Base-by-base conservation (phyloP, 2,329 filamentous ascomycete species). In the Pezicula neosporulosa region DNA sequence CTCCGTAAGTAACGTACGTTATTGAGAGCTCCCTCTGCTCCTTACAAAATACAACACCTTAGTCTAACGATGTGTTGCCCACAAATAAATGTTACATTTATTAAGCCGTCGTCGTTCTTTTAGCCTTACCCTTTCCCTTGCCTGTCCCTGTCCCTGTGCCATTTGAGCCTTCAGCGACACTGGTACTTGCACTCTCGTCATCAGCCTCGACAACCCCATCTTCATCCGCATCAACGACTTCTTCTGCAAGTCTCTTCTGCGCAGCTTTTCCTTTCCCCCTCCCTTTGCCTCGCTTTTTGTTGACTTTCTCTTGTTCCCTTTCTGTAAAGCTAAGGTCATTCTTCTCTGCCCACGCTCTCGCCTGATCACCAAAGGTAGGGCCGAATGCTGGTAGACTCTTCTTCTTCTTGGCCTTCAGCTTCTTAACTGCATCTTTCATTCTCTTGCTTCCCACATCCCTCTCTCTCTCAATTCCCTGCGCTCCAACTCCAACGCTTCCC, bases 351-450 rank as follows among this genome's bases (percentile, higher is more conserved):
- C 64, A 67, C 47, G 63, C 59, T 37, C 45, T 54, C n/a, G 62
- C 65, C 39, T 63, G 51, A 47, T 68, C 64, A 1, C 56, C 63
- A 55, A 66, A 64, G 1, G 65, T 67, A 2, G 39, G 48, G 15
- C 28, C 42, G 47, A 45, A 51, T 2, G 49, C 49, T 42, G n/a
- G 41, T 21, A 37, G 27, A n/a, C 28, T 36, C 4, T 30, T 56
- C 47, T 30, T 56, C 47, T 62, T 68, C 54, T 80, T 78, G 27
- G 78, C 75, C 55, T 83, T 81, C 50, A 95, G 72, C 66, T 77
- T 82, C 51, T 79, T 80, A 50, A 94, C 83, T 0, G 90, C 90
- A 49, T 83, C 85, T 42, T 83, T 83, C 87, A 95, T 87, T 52
- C 87, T 80, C 68, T 89, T 87, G 63, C 86, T 92, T 36, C 81